Percentiles rank a stretch among this genome's conserved stretches.
Evolutionary conservation across 768 basidiomycete species (phyloP).

Genomic region (Hydnomerulius pinastri): DNA sequence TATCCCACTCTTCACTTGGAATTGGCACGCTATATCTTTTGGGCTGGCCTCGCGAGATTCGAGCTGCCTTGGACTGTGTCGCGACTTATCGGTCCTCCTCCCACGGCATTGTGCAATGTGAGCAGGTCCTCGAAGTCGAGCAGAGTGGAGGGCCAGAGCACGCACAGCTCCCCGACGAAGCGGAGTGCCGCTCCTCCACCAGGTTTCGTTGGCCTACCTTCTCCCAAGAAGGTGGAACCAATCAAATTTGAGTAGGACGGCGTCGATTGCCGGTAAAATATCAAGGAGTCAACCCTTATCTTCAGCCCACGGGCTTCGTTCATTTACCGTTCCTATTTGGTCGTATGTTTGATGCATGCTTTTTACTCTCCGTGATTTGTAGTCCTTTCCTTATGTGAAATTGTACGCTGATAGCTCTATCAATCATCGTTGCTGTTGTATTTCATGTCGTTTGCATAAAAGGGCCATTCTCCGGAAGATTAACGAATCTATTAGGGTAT

Average conservation of each 20-base stretch:
- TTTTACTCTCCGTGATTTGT: slow-evolving; percentile 8
- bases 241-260: slow-evolving; percentile 40
- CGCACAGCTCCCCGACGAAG: slow-evolving; percentile 27
- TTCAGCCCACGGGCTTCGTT: not conserved
- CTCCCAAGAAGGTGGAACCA: slow-evolving; percentile 45
- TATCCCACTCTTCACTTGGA: slow-evolving; percentile 96
- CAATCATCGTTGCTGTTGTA: slow-evolving; percentile 20
- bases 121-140: slow-evolving; percentile 13
- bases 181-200: slow-evolving; percentile 12
- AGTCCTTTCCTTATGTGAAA: not conserved
- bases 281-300: not conserved
- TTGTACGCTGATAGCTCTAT: slow-evolving; percentile 16
- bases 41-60: slow-evolving; percentile 64
- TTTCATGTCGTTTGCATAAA: too few species aligned
- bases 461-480: too few species aligned
- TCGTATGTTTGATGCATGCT: slow-evolving; percentile 11
- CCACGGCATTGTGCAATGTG: slow-evolving; percentile 55
- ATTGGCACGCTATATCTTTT: slow-evolving; percentile 80
- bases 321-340: slow-evolving; percentile 4
- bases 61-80: slow-evolving; percentile 83
- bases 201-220: slow-evolving; percentile 35
- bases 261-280: not conserved
- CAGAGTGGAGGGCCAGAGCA: slow-evolving; percentile 16
- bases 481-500: too few species aligned
- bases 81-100: slow-evolving; percentile 79